Evolutionary conservation across 768 basidiomycete genomes (phyloP), one percentile per base, ranked within the genome.

Genomic region (Tubosaeta sp.): DNA sequence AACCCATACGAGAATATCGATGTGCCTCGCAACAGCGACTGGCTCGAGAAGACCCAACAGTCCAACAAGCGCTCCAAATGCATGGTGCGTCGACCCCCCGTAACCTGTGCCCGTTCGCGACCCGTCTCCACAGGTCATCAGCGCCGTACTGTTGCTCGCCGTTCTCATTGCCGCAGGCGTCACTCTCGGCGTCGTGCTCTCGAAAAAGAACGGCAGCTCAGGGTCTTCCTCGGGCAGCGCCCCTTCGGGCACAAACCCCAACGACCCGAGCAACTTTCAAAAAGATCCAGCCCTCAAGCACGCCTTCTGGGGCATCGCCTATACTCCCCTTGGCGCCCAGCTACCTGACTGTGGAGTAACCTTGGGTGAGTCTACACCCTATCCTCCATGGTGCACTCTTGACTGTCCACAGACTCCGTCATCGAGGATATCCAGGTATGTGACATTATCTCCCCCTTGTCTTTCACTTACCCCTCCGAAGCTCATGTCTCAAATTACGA

Each of bases 401-500:
- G 56, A 30, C 16, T 6, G 11, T 31, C 14, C 40, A 4, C 55
- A 78, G 79, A 69, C 18, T 73, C 77, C 48, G 81, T 90, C 42
- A 82, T 90, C 47, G 70, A 74, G 57, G 87, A 90, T 64, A 78
- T 90, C 11, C 87, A 88, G 76, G 85, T 84, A 57, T 34, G 68
- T 55, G 40, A 16, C 35, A n/a, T 21, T 19, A 24, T 32, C 13
- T 29, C 49, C 13, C 56, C n/a, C 14, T 35, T 1, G 12, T 32
- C 18, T 34, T 14, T 13, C 1, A 22, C 66, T 54, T 60, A 58
- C 29, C 38, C 11, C 46, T 30, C 29, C 52, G 16, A 57, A 90
- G 84, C 76, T 91, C 34, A 69, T 95, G 59, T 93, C 92, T 31
- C 93, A 95, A 71, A 69, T 95, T 32, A 95, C 93, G 1, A 82